Evolutionary conservation across 371 early-diverging fungal genomes (phyloP), one percentile per base, ranked within the genome.

Genomic region (Saksenaea oblongispora): DNA sequence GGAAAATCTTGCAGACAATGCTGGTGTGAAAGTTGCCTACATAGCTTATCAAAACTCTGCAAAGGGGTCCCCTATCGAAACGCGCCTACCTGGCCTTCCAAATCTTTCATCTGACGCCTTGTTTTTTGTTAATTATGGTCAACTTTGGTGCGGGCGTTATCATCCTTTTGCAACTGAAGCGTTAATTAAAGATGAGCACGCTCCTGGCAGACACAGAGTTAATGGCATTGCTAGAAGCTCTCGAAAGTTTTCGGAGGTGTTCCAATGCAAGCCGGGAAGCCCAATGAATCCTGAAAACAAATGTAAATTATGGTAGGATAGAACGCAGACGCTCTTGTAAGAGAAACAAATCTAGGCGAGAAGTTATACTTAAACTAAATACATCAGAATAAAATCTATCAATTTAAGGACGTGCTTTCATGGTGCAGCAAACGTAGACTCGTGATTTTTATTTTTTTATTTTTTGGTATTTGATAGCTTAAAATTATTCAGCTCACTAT

Each of bases 1-100:
- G 31, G 90, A 89, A 66, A 91, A 89, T 68, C 65, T 92, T 57
- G 90, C 92, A 3, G 92, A 91, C 66, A 89, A 88, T 58, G 91
- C 90, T 8, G 92, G 91, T 14, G 26, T 85, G 58, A 71, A 68
- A 11, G 61, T 74, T 59, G 54, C 81, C 0, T 82, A 63, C 59
- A 37, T 63, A 27, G 69, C 81, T 18, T 82, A 82, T 78, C 67
- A 72, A 26, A 37, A 63, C 9, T n/a, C 51, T 22, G 11, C 24
- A 22, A 47, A 47, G 11, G 51, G 22, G 9, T 18, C n/a, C 9
- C 22, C 51, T 7, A 22, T 18, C n/a, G 10, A 47, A 10, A 17
- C 3, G 22, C 51, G 51, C 22, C 51, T 47, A 18, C 51, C 51
- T 47, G 51, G 51, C 7, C 51, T 47, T 10, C 22, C n/a, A 10